Base-by-base conservation (phyloP, 73 alveolate genomes). In the Halteria grandinella region DNA sequence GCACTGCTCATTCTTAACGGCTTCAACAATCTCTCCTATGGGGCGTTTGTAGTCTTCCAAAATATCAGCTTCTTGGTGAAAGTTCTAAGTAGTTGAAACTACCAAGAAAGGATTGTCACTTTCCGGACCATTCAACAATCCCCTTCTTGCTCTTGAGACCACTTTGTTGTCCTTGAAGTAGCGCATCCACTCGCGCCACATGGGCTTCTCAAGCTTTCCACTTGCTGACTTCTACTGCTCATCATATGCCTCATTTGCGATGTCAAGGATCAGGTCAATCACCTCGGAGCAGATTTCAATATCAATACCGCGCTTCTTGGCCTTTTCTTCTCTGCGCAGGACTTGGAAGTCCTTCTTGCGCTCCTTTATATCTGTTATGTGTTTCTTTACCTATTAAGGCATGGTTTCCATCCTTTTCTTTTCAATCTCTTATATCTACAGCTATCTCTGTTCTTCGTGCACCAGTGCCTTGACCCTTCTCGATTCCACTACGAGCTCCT, bases 101-200 rank as follows among this genome's bases (percentile, higher is more conserved):
- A 7, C 47, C 47, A 5, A 7, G 47, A 11, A 5, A 5, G n/a
- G 5, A 5, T 36, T 36, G 47, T 5, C 11, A 5, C 5, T 36
- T 11, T 36, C 11, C n/a, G 47, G 5, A 7, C 5, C 5, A 7
- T 5, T 7, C 47, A 7, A 36, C 5, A 36, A 7, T 36, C 47
- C 11, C 5, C 47, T 36, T 11, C n/a, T 11, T 36, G 47, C 5
- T 1, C 17, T 7, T 14, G 69, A 44, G 17, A 66, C 64, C 32
- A 66, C n/a, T 21, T 70, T 70, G 28, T 21, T 21, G 1, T 70
- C 39, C 31, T 36, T 87, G 75, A 96, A 97, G 47, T 87, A 50
- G 31, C 89, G 79, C 78, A 94, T 89, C 96, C 98, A 89, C 55
- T 97, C 97, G 77, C 97, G 75, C 96, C 97, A 89, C 36, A 72